Base-by-base conservation (phyloP, 2,329 filamentous ascomycete genomes). In the Teratosphaeria pseudoeucalypti region DNA sequence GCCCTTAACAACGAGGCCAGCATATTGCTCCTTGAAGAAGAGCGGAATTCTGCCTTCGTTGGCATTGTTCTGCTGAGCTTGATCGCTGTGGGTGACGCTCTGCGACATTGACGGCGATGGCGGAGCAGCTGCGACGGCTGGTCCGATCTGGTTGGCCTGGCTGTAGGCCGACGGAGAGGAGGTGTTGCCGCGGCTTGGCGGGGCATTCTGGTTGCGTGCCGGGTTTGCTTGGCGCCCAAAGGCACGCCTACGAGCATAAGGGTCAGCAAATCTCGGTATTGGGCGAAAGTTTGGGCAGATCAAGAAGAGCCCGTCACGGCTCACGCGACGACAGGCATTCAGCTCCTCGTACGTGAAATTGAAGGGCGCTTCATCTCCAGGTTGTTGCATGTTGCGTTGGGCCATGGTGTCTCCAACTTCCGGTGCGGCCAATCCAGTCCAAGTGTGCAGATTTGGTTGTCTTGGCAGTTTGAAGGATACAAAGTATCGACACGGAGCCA, bases 1-100 rank as follows among this genome's bases (percentile, higher is more conserved):
- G 61, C 92, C 92, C 78, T 92, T 95, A 70, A 96, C 92, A 65
- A 96, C 95, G 70, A 95, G 85, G 72, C 87, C 89, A 58, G 88
- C 86, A 71, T 89, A 88, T 62, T 84, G 78, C 59, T 87, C 82
- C 69, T 89, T 87, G 69, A 91, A 84, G 85, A 89, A 91, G 62
- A 89, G 77, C 16, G 89, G 89, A 49, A 83, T 81, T 61, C 86
- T 86, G 61, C 86, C 84, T 70, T 85, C 39, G 53, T 52, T 54
- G 32, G 53, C 54, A 54, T 61, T 59, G 58, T 19, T 59, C 63
- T 62, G 70, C 65, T 74, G 71, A 53, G 71, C 79, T 77, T 68
- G 81, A 67, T 85, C 81, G 68, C 88, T 86, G 77, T 87, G 83
- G 56, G 85, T 83, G 75, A 90, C 85, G 62, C 83, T 85, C 70